Evolutionary conservation across 1,284 basidiomycete species (phyloP), one percentile per base, ranked within the genome.

Genomic region (Pyrrhoderma noxium): DNA sequence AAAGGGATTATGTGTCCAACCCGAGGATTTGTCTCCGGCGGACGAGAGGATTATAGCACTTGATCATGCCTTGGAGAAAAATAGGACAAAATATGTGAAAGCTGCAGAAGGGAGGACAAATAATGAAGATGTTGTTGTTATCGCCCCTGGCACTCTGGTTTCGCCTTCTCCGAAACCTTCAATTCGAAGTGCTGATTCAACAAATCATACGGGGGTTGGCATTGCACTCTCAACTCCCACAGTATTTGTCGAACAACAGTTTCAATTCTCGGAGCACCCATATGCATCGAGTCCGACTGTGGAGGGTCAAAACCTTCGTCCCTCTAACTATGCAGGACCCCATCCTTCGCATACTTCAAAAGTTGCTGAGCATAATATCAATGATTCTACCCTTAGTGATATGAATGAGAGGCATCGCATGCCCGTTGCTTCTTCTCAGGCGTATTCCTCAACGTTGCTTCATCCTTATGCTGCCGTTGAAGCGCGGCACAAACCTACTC

Each of bases 201-300:
- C 38, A 27, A 43, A 44, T 5, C 38, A 45, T 23, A 49, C 52
- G 14, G 52, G 52, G 7, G 51, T 60, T 18, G 85, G 85, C 2
- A 77, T 88, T 50, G 86, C 85, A 3, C 62, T 89, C 18, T 78
- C 79, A 3, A 81, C 83, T 0, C 76, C 83, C 2, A 73, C 75
- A 5, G 69, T 60, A 25, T 59, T 55, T 42, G 57, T 47, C 9
- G 64, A 66, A 11, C 58, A 59, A 19, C 68, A 58, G 3, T 65
- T 75, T 45, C 60, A 63, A 22, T 58, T 80, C 25, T 71, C 73
- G 8, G 66, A 70, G 27, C 81, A 83, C 62, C 79, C 80, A 1
- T 84, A 84, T 60, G 79, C 78, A 4, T 65, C 31, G 73, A 72
- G 45, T 42, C 58, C 8, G 59, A 58, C 45, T 58, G 57, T 49